Evolutionary conservation across 352 stramenopile species (phyloP).

Genomic region (Hyaloperonospora arabidopsidis): DNA sequence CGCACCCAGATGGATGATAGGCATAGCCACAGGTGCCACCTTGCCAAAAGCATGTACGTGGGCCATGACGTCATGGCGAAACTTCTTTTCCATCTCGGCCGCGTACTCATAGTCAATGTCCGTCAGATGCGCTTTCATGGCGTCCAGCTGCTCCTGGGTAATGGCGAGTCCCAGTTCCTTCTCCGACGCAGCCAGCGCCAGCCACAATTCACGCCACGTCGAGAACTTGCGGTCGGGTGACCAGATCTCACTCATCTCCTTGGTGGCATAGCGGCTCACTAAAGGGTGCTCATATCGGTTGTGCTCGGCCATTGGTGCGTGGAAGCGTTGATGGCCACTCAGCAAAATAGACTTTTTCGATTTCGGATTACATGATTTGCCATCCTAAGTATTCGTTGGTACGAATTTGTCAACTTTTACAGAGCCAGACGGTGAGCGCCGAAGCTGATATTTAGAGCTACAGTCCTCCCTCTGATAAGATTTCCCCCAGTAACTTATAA

Average conservation of each 20-base stretch:
- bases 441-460: too few species aligned
- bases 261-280: conserved; percentile 94
- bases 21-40: conserved; percentile 92
- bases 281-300: conserved; percentile 86
- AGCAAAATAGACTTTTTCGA: too few species aligned
- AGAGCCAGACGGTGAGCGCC: too few species aligned
- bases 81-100: conserved; percentile 95
- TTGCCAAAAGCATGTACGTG: conserved; percentile 98
- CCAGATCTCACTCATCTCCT: conserved; percentile 99
- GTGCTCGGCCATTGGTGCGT: conserved; percentile 34
- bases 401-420: too few species aligned
- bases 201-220: conserved; percentile 97
- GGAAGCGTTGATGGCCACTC: not conserved
- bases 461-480: too few species aligned
- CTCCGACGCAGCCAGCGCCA: conserved; percentile 93
- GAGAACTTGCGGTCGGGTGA: conserved; percentile 98
- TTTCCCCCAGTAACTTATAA: too few species aligned
- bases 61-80: conserved; percentile 99
- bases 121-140: conserved; percentile 93
- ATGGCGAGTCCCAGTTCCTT: conserved; percentile 97
- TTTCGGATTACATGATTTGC: too few species aligned
- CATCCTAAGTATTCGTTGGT: too few species aligned
- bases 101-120: conserved; percentile 98
- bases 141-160: conserved; percentile 93
- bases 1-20: conserved; percentile 98